Evolutionary conservation across 495 filamentous ascomycete species (phyloP), one percentile per base, ranked within the genome.

Genomic region (Friedmanniomyces simplex): DNA sequence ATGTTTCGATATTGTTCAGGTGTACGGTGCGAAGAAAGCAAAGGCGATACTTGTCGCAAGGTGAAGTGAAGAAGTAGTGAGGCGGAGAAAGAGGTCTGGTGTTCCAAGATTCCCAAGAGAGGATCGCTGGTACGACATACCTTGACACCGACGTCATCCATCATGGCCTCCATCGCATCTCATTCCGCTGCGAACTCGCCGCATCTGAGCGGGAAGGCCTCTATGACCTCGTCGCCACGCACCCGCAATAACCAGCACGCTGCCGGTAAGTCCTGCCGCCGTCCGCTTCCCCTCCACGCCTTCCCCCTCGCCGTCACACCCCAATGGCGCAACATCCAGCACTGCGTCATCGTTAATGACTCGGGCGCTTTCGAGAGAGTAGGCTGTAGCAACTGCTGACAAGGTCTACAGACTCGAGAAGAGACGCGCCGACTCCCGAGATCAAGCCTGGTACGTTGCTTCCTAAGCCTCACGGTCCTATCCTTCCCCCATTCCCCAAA

Each of bases 201-300:
- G 46, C 65, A 62, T 24, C 42, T 64, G 52, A 61, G 66, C 52
- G 60, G 59, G 12, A 52, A 52, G 57, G 69, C 59, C 34, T 43
- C 39, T 7, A 69, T 71, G 67, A 64, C 65, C 59, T 66, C 67
- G 43, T 67, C 69, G 45, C 64, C 64, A 49, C 66, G 66, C 43
- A 68, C 66, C 32, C 42, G 59, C 25, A 67, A 52, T 45, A 49
- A 50, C 22, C 51, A 42, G 18, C 67, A 69, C 50, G 37, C 48
- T 24, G 61, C 68, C 67, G 68, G 68, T 71, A 61, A 50, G 68
- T 66, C 41, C 37, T 24, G 24, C 52, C 32, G 42, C 20, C 43
- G 30, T 18, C 16, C 32, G 4, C 18, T n/a, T 18, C 11, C 18
- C 42, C 26, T 3, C 10, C 11, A 57, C 32, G 11, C 24, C 34